phyloP scores from a whole-genome alignment of 192 early-diverging fungal genomes.

The Neocallimastix lanati region DNA sequence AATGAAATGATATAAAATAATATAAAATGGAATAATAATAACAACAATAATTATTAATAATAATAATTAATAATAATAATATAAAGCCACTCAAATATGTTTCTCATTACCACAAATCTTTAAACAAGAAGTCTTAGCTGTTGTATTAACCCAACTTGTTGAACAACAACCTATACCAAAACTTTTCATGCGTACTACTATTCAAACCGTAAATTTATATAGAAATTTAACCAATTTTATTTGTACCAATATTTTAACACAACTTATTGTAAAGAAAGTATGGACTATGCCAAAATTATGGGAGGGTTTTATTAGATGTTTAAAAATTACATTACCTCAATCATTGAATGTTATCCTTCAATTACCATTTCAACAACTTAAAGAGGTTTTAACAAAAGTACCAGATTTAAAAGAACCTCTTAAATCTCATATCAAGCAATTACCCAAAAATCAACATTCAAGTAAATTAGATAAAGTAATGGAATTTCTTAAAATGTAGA shows the following conservation, averaged over 20 bases:
- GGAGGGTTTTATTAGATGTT: constrained; percentile 56
- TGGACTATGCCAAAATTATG: constrained; percentile 50
- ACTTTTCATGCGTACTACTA: constrained; percentile 59
- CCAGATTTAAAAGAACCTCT: not conserved
- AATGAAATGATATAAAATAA: too few relatives aligned
- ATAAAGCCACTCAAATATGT: constrained; percentile 51
- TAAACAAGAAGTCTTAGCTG: constrained; percentile 46
- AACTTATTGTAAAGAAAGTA: constrained; percentile 41
- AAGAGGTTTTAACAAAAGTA: not conserved
- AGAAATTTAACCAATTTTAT: constrained; percentile 40
- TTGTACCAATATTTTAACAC: constrained; percentile 24
- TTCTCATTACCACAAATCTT: constrained; percentile 44
- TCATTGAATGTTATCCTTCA: not conserved
- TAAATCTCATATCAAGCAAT: not conserved
- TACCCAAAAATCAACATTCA: not conserved
- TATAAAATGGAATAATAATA: too few relatives aligned
- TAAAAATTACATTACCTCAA: constrained; percentile 14
- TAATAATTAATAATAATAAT: too few relatives aligned
- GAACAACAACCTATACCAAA: constrained; percentile 47
- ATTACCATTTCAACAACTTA: not conserved
- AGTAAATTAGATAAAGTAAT: not conserved
- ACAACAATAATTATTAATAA: too few relatives aligned
- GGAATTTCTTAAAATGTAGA: not conserved
- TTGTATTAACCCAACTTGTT: constrained; percentile 43
- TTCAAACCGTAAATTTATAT: constrained; percentile 43